Evolutionary conservation across 2,329 filamentous ascomycete species (phyloP), one percentile per base, ranked within the genome.

Genomic region (Metarhizium guizhouense): DNA sequence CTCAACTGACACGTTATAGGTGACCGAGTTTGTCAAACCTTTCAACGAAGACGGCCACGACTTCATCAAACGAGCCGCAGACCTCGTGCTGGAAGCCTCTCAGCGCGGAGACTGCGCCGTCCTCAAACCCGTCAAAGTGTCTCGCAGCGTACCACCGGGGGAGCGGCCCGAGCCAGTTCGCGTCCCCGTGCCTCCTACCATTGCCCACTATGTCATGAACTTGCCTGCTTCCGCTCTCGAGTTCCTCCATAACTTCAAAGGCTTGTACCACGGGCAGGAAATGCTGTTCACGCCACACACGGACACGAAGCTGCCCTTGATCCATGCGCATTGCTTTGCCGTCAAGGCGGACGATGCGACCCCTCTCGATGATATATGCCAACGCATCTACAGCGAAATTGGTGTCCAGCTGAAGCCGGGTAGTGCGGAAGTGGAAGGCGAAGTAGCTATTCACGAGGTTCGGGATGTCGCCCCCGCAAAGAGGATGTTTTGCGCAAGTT

Each of bases 131-230:
- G 61, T 66, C 50, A 72, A 67, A 56, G 65, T 65, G 47, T 69
- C 73, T 11, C 73, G 71, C 54, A 73, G 62, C 66, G 69, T 66
- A 48, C 67, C 70, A 45, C 66, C 70, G 16, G 65, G 66, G 20
- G 67, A 70, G 14, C 67, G 67, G 3, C 72, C 72, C 4, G 64
- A 69, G 54, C 69, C 70, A 29, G 63, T 64, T 60, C 71, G 64
- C 58, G 67, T 83, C 32, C 74, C 76, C 11, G 77, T 91, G 49
- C 93, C 93, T 2, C 79, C 79, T 2, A 85, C 86, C 42, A 89
- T 97, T 68, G 81, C 85, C n/a, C 94, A 97, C 74, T 99, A 92
- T 69, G 88, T 97, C 61, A 96, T 99, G 90, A 99, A 99, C 72
- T 85, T 99, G 16, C 94, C 94, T 0, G 94, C 92, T 1, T 88